Percentiles rank a stretch among this genome's conserved stretches.
These are phyloP conservation scores for Rubia occidens DNA, from an alignment of 305 asterid species.

Conservation along the genomic window DNA sequence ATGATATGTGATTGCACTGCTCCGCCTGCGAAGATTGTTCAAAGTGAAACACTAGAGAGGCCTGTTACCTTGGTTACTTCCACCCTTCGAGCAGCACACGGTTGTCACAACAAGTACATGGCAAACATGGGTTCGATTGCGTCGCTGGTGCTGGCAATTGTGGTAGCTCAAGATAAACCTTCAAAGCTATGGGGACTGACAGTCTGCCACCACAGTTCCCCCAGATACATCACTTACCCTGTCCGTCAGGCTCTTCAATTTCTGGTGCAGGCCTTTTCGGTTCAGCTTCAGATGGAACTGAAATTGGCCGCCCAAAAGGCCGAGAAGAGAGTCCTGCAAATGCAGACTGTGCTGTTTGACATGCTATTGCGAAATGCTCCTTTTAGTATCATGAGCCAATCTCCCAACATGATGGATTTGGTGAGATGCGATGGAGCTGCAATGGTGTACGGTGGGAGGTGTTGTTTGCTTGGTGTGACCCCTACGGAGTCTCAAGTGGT, in stretches of 20 bases:
- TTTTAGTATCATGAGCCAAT: constrained; percentile 39
- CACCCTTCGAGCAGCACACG: constrained; percentile 48
- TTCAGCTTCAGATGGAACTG: constrained; percentile 53
- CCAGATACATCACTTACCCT: constrained; percentile 50
- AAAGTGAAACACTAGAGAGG: constrained; percentile 33
- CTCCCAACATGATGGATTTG: constrained; percentile 61
- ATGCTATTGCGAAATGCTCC: constrained; percentile 59
- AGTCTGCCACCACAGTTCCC: constrained; percentile 55
- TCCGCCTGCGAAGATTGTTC: constrained; percentile 40
- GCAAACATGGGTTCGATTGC: constrained; percentile 50
- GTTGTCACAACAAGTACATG: constrained; percentile 52
- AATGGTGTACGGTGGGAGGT: constrained; percentile 36
- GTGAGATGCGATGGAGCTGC: constrained; percentile 68
- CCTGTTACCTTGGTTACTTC: constrained; percentile 60
- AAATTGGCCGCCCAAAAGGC: constrained; percentile 39
- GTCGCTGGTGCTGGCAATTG: constrained; percentile 48
- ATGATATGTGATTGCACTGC: constrained; percentile 51
- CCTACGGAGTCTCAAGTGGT: constrained; percentile 46
- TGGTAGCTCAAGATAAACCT: constrained; percentile 28
- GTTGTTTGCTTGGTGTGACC: constrained; percentile 59
- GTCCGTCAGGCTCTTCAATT: constrained; percentile 53
- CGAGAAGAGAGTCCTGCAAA: constrained; percentile 47
- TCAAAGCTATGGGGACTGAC: constrained; percentile 57
- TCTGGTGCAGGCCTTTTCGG: constrained; percentile 45
- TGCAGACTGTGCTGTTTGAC: constrained; percentile 52